Percentiles rank a stretch among this genome's conserved stretches.
These are phyloP conservation scores for Thermomyces lanuginosus DNA, from an alignment of 2,329 filamentous ascomycete genomes.

Conservation along the genomic window DNA sequence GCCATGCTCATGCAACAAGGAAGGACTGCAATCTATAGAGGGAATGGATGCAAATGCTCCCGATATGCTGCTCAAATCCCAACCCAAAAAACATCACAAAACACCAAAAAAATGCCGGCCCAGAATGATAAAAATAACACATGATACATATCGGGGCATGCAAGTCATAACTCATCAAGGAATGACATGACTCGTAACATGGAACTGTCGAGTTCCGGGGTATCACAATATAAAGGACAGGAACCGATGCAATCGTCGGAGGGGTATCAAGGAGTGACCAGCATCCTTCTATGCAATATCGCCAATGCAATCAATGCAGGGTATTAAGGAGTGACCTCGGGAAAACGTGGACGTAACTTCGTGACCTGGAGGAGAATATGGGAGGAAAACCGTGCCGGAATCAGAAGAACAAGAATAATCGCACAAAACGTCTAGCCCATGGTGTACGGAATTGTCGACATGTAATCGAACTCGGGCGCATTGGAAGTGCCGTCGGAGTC, in stretches of 20 bases:
- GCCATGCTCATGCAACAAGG: constrained; percentile 6
- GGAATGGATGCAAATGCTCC: constrained; percentile 8
- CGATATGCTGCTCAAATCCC: constrained; percentile 7
- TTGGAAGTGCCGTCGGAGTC: constrained; percentile 18
- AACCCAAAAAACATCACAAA: constrained; percentile 4
- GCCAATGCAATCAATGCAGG: too few species aligned
- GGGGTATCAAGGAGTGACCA: too few species aligned
- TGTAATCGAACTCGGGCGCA: constrained; percentile 16
- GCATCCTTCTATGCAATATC: constrained; percentile 12
- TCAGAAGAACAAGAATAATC: constrained; percentile 3
- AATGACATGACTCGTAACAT: constrained; percentile 11
- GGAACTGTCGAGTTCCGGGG: constrained; percentile 5
- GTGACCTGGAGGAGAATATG: too few species aligned
- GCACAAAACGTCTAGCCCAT: constrained; percentile 8
- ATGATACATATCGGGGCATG: constrained; percentile 6
- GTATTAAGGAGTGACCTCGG: constrained; percentile 17
- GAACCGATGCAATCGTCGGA: too few species aligned
- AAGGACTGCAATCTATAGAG: constrained; percentile 2
- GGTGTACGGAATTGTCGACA: constrained; percentile 19
- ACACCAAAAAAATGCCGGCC: constrained; percentile 4
- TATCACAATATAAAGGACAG: constrained; percentile 10
- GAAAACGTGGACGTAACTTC: constrained; percentile 13
- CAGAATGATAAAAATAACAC: constrained; percentile 4
- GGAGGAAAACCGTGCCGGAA: constrained; percentile 7
- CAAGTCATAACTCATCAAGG: constrained; percentile 8